Evolutionary conservation across 2,329 filamentous ascomycete genomes (phyloP), one percentile per base, ranked within the genome.

Genomic region (Paecilomyces variotii): DNA sequence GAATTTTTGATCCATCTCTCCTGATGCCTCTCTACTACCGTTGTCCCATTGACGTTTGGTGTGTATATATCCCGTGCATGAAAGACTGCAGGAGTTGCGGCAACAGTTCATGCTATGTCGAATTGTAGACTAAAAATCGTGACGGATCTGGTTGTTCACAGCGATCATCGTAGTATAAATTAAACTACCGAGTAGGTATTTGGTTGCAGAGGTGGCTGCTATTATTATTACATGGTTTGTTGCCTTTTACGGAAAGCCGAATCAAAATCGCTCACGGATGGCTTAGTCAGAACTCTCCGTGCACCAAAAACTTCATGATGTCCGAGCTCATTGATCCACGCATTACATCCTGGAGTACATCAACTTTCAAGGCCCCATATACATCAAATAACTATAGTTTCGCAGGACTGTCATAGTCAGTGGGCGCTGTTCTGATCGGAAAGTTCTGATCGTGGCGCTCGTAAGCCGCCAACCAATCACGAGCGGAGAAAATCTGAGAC

Each of bases 401-500:
- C 35, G 35, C 5, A 4, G 35, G 14, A 39, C n/a, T 5, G 32
- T 34, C 32, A 34, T 3, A 12, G 3, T 34, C 9, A 4, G 10
- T 34, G 2, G 32, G 32, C 14, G 10, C 9, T 45, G 14, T 45
- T 45, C 39, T 45, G 51, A 53, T 26, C 28, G 51, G 51, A 7
- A 24, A 32, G 24, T n/a, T 19, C 26, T 52, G 55, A 24, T 35
- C 30, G 32, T 35, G 53, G 35, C 35, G 53, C 10, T 25, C 28
- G 12, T n/a, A 32, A 7, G 12, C 26, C 10, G 7, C 19, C 39
- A n/a, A 34, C 54, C 54, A 59, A 58, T 59, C 54, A 59, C 11
- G 32, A 19, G 50, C 32, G 34, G 34, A 35, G 45, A 58, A 59
- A 56, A 53, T 56, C 35, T 52, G 54, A 54, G 39, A 3, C 39